Conservation (phyloP, 2,329 filamentous ascomycete genomes). For the Penicillium sp. region DNA sequence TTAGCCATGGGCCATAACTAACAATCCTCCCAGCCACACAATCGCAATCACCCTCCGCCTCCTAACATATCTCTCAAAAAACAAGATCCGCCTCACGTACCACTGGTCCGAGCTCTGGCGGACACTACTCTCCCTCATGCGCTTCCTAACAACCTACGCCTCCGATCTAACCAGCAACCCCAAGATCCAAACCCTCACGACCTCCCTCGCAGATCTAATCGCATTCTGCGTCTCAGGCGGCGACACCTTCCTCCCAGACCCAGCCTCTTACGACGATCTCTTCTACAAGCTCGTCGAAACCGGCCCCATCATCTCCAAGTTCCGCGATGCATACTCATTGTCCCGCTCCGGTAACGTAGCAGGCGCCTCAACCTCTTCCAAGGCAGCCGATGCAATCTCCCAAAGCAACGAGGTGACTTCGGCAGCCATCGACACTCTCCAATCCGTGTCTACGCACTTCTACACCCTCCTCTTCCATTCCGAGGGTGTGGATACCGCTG, state of each 20-base stretch:
- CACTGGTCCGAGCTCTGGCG: constrained; percentile 97
- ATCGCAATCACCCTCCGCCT: constrained; percentile 74
- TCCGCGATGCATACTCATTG: constrained; percentile 58
- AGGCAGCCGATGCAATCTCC: constrained; percentile 13
- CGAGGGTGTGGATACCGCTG: constrained; percentile 37
- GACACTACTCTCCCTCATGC: constrained; percentile 73
- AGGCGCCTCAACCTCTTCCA: constrained; percentile 6
- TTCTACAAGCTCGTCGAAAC: constrained; percentile 98
- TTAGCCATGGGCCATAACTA: neutral
- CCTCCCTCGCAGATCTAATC: constrained; percentile 70
- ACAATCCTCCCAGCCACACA: constrained; percentile 46
- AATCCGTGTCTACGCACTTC: constrained; percentile 73
- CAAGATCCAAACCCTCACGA: constrained; percentile 64
- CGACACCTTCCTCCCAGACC: constrained; percentile 80
- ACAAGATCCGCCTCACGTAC: constrained; percentile 70
- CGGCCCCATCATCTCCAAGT: constrained; percentile 70
- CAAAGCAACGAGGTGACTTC: constrained; percentile 31
- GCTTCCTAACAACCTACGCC: constrained; percentile 81
- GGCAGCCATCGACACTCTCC: constrained; percentile 72
- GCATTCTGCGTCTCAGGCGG: constrained; percentile 76
- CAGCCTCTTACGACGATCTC: constrained; percentile 83
- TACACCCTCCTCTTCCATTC: constrained; percentile 59
- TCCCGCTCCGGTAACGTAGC: constrained; percentile 35
- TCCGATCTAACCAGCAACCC: constrained; percentile 62
- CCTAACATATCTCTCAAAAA: constrained; percentile 73